Conservation (phyloP, 179 eudicot genomes). For the Gypsophila paniculata region DNA sequence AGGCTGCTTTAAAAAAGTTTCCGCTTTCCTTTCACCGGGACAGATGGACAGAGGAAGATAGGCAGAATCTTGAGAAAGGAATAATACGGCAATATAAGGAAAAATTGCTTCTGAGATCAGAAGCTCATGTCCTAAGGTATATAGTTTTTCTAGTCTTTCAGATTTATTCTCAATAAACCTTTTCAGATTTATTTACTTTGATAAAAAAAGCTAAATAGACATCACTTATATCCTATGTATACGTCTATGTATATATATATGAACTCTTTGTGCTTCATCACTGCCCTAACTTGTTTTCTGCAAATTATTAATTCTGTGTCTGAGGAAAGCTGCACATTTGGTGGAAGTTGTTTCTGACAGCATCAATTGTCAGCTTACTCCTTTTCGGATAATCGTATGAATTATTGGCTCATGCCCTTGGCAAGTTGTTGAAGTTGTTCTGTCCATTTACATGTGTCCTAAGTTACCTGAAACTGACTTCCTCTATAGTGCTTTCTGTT, state of each 20-base stretch:
- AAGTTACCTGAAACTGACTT: no score
- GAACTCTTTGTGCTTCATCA: neutral
- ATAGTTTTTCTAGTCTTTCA: neutral
- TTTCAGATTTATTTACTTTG: neutral
- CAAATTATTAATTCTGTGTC: neutral
- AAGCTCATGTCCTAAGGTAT: conserved; percentile 44
- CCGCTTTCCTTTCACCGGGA: conserved; percentile 48
- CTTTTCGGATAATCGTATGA: neutral
- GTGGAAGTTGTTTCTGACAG: neutral
- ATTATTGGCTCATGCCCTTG: neutral
- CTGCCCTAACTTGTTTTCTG: neutral
- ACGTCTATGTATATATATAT: neutral
- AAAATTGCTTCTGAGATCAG: conserved; percentile 44
- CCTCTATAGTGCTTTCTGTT: neutral
- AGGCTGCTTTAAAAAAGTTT: conserved; percentile 40
- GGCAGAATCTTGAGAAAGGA: conserved; percentile 56
- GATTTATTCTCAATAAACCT: neutral
- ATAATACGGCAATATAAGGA: conserved; percentile 68
- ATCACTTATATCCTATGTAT: neutral
- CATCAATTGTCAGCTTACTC: neutral
- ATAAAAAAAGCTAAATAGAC: neutral
- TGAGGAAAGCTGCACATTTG: neutral
- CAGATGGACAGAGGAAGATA: conserved; percentile 66
- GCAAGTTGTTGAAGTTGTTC: neutral
- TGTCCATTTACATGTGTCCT: neutral